Percentiles rank a stretch among this genome's conserved stretches.
These are phyloP conservation scores for Rhinocladiella similis DNA, from an alignment of 2,329 filamentous ascomycete genomes.

Conservation along the genomic window DNA sequence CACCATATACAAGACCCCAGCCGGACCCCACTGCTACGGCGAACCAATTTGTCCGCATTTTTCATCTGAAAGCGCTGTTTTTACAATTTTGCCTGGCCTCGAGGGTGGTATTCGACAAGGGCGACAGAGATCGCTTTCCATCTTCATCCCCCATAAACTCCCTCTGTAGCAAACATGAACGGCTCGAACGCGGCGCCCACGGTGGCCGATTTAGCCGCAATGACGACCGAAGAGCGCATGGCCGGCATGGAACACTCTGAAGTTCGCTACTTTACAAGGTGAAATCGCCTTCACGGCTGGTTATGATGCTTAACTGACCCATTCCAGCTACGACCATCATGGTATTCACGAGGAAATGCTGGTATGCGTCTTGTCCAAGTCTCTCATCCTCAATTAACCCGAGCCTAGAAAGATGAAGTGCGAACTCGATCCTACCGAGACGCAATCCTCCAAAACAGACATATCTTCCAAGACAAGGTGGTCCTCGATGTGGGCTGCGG, in stretches of 20 bases:
- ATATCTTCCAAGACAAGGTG: conserved; percentile 87
- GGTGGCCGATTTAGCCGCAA: conserved; percentile 29
- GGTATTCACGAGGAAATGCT: conserved; percentile 56
- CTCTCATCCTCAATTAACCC: conserved; percentile 4
- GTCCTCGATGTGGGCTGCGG: conserved; percentile 97
- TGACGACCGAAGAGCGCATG: conserved; percentile 48
- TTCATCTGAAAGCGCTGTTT: not conserved
- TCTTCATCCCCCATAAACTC: not conserved
- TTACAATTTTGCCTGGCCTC: not conserved
- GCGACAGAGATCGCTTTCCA: not conserved
- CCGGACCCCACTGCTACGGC: no score
- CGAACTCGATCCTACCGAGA: conserved; percentile 96
- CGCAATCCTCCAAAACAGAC: conserved; percentile 94
- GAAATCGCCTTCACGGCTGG: conserved; percentile 29
- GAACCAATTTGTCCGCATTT: no score
- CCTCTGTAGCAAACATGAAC: conserved; percentile 13
- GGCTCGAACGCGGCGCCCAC: conserved; percentile 21
- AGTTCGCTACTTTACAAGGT: conserved; percentile 99
- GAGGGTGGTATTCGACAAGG: not conserved
- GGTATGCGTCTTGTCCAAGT: conserved; percentile 25
- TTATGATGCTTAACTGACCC: conserved; percentile 22
- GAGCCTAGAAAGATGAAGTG: conserved; percentile 71
- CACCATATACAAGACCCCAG: no score
- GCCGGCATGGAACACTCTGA: conserved; percentile 82
- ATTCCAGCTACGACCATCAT: conserved; percentile 89